Evolutionary conservation across 139 green algal species (phyloP).

Genomic region (Chlamydomonas sp.): DNA sequence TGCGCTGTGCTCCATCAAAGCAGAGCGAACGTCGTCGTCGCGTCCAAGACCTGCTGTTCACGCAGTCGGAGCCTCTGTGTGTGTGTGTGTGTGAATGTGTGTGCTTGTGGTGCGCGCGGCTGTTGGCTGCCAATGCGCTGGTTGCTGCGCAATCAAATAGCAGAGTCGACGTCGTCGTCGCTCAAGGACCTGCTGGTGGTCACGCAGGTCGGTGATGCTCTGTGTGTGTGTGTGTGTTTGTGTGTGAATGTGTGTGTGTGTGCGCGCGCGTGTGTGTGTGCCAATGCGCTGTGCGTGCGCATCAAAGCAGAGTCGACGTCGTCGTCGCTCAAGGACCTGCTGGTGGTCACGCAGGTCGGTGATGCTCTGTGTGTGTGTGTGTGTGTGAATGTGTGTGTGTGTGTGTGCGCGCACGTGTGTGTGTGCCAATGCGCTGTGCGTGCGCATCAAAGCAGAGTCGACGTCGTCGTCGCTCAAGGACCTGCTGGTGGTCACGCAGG

Average conservation of each 20-base stretch:
- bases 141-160: no score
- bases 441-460: no score
- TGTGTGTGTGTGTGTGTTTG: background rate
- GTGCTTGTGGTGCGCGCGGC: no score
- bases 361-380: background rate
- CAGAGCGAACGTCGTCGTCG: no score
- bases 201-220: background rate
- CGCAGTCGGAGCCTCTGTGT: background rate
- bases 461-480: no score
- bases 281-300: background rate
- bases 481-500: no score
- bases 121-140: no score
- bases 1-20: no score
- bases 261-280: background rate
- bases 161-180: background rate
- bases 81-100: conserved; percentile 1
- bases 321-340: background rate
- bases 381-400: background rate
- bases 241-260: background rate
- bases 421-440: no score
- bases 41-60: no score
- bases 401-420: background rate
- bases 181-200: background rate
- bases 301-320: background rate
- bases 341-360: background rate